These are phyloP conservation scores for Calonectria multiphialidica DNA, from an alignment of 2,329 filamentous ascomycete genomes.

Conservation along the genomic window DNA sequence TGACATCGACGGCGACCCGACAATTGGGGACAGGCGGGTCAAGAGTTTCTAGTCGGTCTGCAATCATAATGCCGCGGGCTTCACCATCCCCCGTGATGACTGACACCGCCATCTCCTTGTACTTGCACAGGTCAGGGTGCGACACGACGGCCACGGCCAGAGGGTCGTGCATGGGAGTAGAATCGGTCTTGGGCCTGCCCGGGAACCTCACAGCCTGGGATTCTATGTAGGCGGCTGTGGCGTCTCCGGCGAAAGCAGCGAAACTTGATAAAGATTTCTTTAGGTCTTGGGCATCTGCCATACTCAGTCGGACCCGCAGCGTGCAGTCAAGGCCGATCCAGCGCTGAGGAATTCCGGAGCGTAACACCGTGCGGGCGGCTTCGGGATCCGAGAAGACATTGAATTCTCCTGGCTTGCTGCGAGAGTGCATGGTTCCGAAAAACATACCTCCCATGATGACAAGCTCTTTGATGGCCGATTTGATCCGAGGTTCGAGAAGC, in stretches of 20 bases:
- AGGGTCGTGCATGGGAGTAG: background rate
- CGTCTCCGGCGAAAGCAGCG: background rate
- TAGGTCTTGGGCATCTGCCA: background rate
- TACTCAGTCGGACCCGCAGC: background rate
- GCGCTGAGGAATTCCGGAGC: background rate
- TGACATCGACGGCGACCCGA: background rate
- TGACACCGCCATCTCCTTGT: background rate
- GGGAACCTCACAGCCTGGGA: background rate
- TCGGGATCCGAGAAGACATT: background rate
- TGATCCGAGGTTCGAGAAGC: background rate
- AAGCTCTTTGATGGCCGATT: background rate
- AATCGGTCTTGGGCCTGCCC: background rate
- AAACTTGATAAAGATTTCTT: background rate
- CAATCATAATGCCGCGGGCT: background rate
- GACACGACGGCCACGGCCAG: background rate
- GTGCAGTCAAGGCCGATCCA: background rate
- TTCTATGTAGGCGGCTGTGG: background rate
- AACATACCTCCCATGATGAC: background rate
- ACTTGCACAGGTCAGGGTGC: background rate
- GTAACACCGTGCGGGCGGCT: background rate
- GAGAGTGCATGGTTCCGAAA: background rate
- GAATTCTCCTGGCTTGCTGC: background rate
- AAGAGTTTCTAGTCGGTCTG: background rate
- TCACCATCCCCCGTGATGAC: background rate
- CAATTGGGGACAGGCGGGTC: background rate